Conservation (phyloP, 2,329 filamentous ascomycete species). For the Colletotrichum kahawae region DNA sequence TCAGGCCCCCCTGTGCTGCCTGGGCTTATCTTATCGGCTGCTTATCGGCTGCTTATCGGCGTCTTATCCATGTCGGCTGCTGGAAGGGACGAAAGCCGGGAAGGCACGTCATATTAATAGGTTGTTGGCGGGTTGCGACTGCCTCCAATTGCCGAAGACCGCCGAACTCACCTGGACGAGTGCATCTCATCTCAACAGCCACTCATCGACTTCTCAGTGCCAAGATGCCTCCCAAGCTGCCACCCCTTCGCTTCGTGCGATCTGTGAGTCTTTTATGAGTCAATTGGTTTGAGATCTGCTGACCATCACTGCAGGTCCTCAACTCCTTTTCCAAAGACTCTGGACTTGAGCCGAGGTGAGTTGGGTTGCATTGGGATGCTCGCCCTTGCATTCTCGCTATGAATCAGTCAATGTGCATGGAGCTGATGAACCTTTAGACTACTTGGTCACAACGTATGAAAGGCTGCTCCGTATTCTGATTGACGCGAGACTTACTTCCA, state of each 20-base stretch:
- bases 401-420: background rate
- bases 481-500: background rate
- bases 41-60: background rate
- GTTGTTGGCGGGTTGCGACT: background rate
- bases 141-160: slow-evolving; percentile 5
- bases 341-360: slow-evolving; percentile 85
- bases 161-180: background rate
- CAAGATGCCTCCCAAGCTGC: slow-evolving; percentile 20
- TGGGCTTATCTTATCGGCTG: background rate
- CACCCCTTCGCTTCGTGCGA: slow-evolving; percentile 43
- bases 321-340: slow-evolving; percentile 86
- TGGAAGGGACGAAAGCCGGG: background rate
- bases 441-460: slow-evolving; percentile 44
- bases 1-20: background rate
- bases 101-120: slow-evolving; percentile 4
- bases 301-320: slow-evolving; percentile 65
- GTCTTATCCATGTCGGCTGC: background rate
- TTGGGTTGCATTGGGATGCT: background rate
- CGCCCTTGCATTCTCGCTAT: background rate
- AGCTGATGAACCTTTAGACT: slow-evolving; percentile 31
- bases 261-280: slow-evolving; percentile 52
- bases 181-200: background rate
- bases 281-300: background rate
- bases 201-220: background rate
- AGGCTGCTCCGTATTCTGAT: accelerated